These are phyloP conservation scores for Licmophora abbreviata DNA, from an alignment of 108 stramenopile species.

Conservation along the genomic window DNA sequence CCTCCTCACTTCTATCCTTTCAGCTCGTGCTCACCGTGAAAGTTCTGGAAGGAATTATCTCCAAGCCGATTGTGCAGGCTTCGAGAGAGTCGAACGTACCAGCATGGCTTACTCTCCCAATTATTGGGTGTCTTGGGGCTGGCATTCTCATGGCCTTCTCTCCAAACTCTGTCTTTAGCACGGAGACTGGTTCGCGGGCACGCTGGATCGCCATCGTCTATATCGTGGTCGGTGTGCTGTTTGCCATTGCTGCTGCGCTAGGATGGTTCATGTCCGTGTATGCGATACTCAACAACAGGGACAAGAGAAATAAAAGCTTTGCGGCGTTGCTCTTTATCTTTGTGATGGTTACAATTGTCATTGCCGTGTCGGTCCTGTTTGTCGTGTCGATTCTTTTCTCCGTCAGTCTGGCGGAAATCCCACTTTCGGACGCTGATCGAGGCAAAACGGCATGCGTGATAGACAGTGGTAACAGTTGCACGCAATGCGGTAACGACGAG, in stretches of 20 bases:
- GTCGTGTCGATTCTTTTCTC: no score
- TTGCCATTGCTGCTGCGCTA: conserved; percentile 43
- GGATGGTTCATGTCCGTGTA: conserved; percentile 50
- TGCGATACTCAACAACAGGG: conserved; percentile 53
- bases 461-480: conserved; percentile 43
- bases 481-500: conserved; percentile 28
- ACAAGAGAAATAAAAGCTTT: conserved; percentile 55
- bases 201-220: conserved; percentile 56
- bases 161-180: conserved; percentile 27
- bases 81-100: conserved; percentile 81
- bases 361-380: no score
- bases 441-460: conserved; percentile 52
- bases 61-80: conserved; percentile 72
- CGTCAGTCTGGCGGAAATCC: no score
- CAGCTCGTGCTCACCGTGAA: conserved; percentile 47
- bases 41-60: conserved; percentile 62
- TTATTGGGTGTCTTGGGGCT: conserved; percentile 35
- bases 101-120: conserved; percentile 67
- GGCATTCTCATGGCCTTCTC: conserved; percentile 45
- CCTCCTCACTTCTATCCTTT: not conserved
- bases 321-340: conserved; percentile 39
- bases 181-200: conserved; percentile 15
- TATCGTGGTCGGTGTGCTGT: conserved; percentile 42
- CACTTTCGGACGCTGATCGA: conserved; percentile 19
- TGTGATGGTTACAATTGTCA: no score